Evolutionary conservation across 202 grass and related monocot genomes (phyloP).

Genomic region (Cymbopogon flexuosus): DNA sequence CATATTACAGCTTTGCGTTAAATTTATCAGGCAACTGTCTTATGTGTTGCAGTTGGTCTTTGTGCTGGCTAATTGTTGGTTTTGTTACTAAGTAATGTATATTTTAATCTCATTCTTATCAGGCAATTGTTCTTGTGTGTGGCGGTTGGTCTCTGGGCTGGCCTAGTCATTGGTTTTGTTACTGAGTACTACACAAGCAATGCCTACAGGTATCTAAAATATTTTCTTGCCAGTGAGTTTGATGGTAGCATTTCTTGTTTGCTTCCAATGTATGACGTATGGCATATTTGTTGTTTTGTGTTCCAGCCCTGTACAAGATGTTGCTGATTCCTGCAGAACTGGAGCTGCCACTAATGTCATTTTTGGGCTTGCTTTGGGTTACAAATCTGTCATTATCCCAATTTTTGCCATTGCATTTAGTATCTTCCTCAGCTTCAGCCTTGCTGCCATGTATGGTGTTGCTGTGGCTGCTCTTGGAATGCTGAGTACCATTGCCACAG

Average conservation of each 20-base stretch:
- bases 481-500: slow-evolving; percentile 79
- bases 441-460: slow-evolving; percentile 90
- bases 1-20: not conserved
- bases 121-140: slow-evolving; percentile 81
- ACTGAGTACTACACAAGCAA: slow-evolving; percentile 86
- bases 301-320: slow-evolving; percentile 76
- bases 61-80: not conserved
- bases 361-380: slow-evolving; percentile 70
- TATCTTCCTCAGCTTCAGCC: slow-evolving; percentile 79
- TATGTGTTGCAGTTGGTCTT: not conserved
- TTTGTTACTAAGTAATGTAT: not conserved
- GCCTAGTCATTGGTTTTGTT: slow-evolving; percentile 66
- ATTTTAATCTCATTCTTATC: slow-evolving; percentile 13
- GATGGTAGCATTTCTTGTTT: not conserved
- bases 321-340: slow-evolving; percentile 82
- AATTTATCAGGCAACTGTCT: not conserved
- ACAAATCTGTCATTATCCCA: slow-evolving; percentile 85
- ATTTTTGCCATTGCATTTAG: slow-evolving; percentile 75
- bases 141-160: slow-evolving; percentile 68
- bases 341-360: slow-evolving; percentile 81
- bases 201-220: slow-evolving; percentile 53
- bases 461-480: slow-evolving; percentile 85
- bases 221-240: not conserved
- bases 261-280: not conserved
- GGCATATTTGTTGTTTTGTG: slow-evolving; percentile 10